These are phyloP conservation scores for Gryganskiella cystojenkinii DNA, from an alignment of 192 early-diverging fungal genomes.

Conservation along the genomic window DNA sequence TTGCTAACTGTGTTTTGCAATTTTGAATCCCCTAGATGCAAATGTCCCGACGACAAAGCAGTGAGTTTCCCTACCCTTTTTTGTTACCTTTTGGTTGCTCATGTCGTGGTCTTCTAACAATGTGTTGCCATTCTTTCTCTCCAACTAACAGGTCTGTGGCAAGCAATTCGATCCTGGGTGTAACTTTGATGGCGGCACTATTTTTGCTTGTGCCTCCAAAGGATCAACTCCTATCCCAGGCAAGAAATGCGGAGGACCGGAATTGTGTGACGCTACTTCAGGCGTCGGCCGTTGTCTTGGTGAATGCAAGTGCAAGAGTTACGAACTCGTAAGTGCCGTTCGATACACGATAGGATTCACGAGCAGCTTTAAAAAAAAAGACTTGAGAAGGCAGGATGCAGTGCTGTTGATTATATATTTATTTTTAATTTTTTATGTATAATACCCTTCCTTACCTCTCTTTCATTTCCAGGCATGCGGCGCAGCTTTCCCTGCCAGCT, in stretches of 20 bases:
- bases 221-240: not conserved
- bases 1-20: too few relatives aligned
- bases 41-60: not conserved
- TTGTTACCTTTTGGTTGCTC: not conserved
- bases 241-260: not conserved
- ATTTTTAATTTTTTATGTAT: not conserved
- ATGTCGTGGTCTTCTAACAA: not conserved
- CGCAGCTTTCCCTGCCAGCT: conserved; percentile 10
- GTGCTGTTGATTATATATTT: too few relatives aligned
- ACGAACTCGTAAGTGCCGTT: conserved; percentile 7
- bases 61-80: not conserved
- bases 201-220: conserved; percentile 7
- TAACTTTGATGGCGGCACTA: not conserved
- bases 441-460: too few relatives aligned
- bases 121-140: not conserved
- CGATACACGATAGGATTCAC: too few relatives aligned
- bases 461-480: conserved; percentile 1
- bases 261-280: conserved; percentile 2
- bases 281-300: conserved; percentile 10
- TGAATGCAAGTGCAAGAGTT: conserved; percentile 15
- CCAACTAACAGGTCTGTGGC: conserved; percentile 11
- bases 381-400: too few relatives aligned
- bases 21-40: too few relatives aligned
- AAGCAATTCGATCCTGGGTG: conserved; percentile 25
- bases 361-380: too few relatives aligned